Percentiles rank a stretch among this genome's conserved stretches.
Evolutionary conservation across 257 asterid genomes (phyloP).

Genomic region (Ilex asprella): DNA sequence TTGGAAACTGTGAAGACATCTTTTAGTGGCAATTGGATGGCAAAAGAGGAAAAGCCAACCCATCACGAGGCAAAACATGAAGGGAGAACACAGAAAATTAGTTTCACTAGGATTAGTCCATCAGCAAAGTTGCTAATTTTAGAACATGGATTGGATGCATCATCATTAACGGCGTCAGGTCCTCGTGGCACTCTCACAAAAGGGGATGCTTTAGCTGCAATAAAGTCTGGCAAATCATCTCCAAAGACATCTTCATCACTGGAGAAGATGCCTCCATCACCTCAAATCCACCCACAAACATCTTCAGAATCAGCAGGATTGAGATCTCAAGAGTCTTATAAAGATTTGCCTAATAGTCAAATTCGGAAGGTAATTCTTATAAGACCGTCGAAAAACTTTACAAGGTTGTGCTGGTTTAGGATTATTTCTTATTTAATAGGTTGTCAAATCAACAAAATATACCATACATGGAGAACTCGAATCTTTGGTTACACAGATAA

Average conservation of each 20-base stretch:
- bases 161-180: slow-evolving; percentile 79
- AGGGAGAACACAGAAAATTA: slow-evolving; percentile 31
- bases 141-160: slow-evolving; percentile 77
- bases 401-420: too few relatives aligned
- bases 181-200: slow-evolving; percentile 93
- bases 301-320: slow-evolving; percentile 32
- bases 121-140: slow-evolving; percentile 80
- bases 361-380: slow-evolving; percentile 71
- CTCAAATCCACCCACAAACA: slow-evolving; percentile 35
- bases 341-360: slow-evolving; percentile 86
- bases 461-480: too few relatives aligned
- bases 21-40: slow-evolving; percentile 28
- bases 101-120: slow-evolving; percentile 75
- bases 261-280: slow-evolving; percentile 39
- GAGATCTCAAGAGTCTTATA: slow-evolving; percentile 57
- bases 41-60: slow-evolving; percentile 43
- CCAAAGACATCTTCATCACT: slow-evolving; percentile 31
- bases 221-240: slow-evolving; percentile 76
- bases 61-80: slow-evolving; percentile 35
- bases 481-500: too few relatives aligned
- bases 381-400: background rate
- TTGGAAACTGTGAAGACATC: slow-evolving; percentile 68
- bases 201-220: slow-evolving; percentile 92
- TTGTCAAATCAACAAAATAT: too few relatives aligned
- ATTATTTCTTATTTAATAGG: too few relatives aligned